phyloP scores from a whole-genome alignment of 2,329 filamentous ascomycete genomes.

The Botrytis pseudocinerea region DNA sequence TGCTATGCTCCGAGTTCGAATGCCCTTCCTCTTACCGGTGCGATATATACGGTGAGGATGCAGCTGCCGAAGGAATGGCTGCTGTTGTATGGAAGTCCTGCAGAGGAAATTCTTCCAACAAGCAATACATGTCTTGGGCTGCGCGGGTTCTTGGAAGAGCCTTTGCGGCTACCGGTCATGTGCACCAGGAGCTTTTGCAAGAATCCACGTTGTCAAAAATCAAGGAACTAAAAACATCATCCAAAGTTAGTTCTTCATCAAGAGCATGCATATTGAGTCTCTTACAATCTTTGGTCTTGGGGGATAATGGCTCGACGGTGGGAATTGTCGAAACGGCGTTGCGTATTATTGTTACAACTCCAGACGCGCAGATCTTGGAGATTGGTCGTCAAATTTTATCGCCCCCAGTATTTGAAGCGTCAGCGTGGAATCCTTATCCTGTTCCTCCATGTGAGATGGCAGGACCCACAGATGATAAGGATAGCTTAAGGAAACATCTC shows the following conservation, averaged over 20 bases:
- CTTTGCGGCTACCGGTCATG: constrained; percentile 73
- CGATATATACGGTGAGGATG: constrained; percentile 70
- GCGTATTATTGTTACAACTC: constrained; percentile 54
- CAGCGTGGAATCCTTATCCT: constrained; percentile 57
- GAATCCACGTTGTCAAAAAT: constrained; percentile 57
- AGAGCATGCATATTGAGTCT: constrained; percentile 63
- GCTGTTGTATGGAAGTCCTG: constrained; percentile 77
- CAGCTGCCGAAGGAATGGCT: constrained; percentile 60
- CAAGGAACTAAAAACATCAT: constrained; percentile 41
- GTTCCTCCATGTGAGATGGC: constrained; percentile 54
- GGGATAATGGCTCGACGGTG: constrained; percentile 55
- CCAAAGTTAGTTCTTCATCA: constrained; percentile 51
- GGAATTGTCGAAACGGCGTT: constrained; percentile 63
- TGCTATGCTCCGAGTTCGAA: constrained; percentile 75
- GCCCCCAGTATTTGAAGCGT: constrained; percentile 54
- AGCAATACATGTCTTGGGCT: constrained; percentile 79
- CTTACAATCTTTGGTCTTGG: constrained; percentile 62
- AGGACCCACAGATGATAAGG: not conserved
- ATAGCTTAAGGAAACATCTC: constrained; percentile 22
- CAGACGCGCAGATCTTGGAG: constrained; percentile 44
- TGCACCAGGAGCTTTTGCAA: constrained; percentile 59
- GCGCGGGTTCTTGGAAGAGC: constrained; percentile 80
- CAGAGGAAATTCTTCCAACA: constrained; percentile 59
- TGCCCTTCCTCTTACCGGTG: constrained; percentile 56
- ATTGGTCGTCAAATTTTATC: constrained; percentile 55